Conservation (phyloP, 495 filamentous ascomycete genomes). For the Talaromyces liani region DNA sequence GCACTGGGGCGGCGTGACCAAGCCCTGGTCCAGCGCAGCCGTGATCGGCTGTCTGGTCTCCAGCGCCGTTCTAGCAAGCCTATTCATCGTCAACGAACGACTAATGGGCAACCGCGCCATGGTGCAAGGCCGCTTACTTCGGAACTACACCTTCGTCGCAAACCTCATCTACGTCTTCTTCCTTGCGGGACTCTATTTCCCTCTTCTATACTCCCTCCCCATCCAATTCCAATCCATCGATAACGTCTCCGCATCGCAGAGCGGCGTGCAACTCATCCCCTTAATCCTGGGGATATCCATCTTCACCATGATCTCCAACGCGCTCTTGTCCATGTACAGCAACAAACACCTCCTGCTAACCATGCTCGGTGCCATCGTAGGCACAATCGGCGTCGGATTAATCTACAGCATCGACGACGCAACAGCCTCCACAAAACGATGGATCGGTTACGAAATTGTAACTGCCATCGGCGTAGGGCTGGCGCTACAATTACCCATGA, state of each 20-base stretch:
- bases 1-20: slow-evolving; percentile 34
- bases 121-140: slow-evolving; percentile 21
- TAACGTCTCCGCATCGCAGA: slow-evolving; percentile 31
- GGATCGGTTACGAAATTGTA: slow-evolving; percentile 57
- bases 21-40: slow-evolving; percentile 26
- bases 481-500: slow-evolving; percentile 35
- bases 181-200: slow-evolving; percentile 49
- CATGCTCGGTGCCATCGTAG: slow-evolving; percentile 42
- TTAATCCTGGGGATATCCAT: slow-evolving; percentile 34
- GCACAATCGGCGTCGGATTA: slow-evolving; percentile 56
- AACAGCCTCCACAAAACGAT: slow-evolving; percentile 33
- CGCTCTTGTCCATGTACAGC: slow-evolving; percentile 47
- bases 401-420: slow-evolving; percentile 44
- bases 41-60: slow-evolving; percentile 28
- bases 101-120: slow-evolving; percentile 20
- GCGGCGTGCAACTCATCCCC: slow-evolving; percentile 46
- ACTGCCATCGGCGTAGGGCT: slow-evolving; percentile 43
- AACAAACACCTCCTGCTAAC: slow-evolving; percentile 61
- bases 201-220: slow-evolving; percentile 39
- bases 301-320: slow-evolving; percentile 33
- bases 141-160: slow-evolving; percentile 42
- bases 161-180: slow-evolving; percentile 45
- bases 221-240: slow-evolving; percentile 52
- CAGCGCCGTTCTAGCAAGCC: slow-evolving; percentile 18
- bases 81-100: slow-evolving; percentile 20